Conservation (phyloP, 208 protist species). For the Acanthamoeba rhysodes region DNA sequence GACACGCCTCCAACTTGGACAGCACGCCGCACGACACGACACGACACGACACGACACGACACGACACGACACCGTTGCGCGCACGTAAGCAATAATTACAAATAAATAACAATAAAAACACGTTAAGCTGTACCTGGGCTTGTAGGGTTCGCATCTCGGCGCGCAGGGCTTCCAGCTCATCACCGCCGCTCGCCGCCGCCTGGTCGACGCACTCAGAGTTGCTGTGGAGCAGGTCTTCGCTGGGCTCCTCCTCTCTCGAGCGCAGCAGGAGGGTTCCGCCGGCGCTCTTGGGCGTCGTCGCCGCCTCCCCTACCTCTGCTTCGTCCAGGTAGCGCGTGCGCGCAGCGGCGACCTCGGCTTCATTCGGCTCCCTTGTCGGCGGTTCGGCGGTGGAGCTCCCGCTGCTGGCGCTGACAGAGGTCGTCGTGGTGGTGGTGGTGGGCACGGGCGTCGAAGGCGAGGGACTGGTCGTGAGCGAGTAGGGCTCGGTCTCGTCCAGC, state of each 20-base stretch:
- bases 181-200: background rate
- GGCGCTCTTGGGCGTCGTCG: background rate
- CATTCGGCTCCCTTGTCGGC: background rate
- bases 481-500: slow-evolving; percentile 12
- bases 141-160: background rate
- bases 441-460: background rate
- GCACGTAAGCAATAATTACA: background rate
- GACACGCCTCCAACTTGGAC: background rate
- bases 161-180: background rate
- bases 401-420: background rate
- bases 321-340: too few relatives aligned
- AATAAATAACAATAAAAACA: too few relatives aligned
- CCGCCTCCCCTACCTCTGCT: background rate
- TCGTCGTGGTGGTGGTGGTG: background rate
- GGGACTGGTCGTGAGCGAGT: background rate
- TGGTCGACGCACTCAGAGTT: background rate
- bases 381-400: background rate
- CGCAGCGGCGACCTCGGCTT: background rate
- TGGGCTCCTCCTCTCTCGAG: background rate
- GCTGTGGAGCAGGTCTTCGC: background rate
- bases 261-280: background rate
- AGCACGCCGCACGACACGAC: background rate
- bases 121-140: background rate
- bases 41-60: too few relatives aligned
- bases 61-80: too few relatives aligned